phyloP scores from a whole-genome alignment of 352 stramenopile genomes.

The Phytophthora hibernalis region DNA sequence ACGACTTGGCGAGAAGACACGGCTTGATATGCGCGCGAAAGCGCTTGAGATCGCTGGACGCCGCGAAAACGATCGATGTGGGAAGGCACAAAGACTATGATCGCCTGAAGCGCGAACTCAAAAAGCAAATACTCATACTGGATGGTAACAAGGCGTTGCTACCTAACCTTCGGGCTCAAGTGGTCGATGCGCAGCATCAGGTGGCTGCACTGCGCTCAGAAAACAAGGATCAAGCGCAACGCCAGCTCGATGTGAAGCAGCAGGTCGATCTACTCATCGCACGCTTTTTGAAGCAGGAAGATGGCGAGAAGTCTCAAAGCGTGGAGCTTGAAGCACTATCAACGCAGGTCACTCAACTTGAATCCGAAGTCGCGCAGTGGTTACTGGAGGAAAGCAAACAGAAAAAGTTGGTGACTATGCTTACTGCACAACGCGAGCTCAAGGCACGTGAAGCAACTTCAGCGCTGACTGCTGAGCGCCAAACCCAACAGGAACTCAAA shows the following conservation, averaged over 20 bases:
- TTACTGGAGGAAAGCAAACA: constrained; percentile 89
- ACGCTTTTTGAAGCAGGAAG: constrained; percentile 88
- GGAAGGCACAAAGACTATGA: constrained; percentile 80
- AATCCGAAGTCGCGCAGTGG: constrained; percentile 90
- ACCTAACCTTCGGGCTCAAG: constrained; percentile 80
- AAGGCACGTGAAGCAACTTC: constrained; percentile 88
- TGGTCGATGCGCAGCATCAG: constrained; percentile 84
- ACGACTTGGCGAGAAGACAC: constrained; percentile 72
- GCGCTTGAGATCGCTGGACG: constrained; percentile 55
- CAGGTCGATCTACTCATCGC: constrained; percentile 93
- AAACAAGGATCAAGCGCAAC: constrained; percentile 72
- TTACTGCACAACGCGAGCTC: constrained; percentile 92
- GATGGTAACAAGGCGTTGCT: constrained; percentile 79
- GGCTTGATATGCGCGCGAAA: constrained; percentile 71
- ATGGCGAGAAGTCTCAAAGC: constrained; percentile 77
- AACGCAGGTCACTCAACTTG: constrained; percentile 70
- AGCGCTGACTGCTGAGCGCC: constrained; percentile 79
- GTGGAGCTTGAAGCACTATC: constrained; percentile 70
- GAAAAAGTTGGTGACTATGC: constrained; percentile 85
- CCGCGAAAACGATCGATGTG: constrained; percentile 71
- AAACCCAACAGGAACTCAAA: constrained; percentile 91
- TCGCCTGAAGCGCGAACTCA: constrained; percentile 84
- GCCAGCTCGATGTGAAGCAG: constrained; percentile 87
- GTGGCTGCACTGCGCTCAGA: constrained; percentile 59
- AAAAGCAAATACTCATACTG: constrained; percentile 87